Conservation (phyloP, 441 rosid genomes). For the Rhodomyrtus psidioides region DNA sequence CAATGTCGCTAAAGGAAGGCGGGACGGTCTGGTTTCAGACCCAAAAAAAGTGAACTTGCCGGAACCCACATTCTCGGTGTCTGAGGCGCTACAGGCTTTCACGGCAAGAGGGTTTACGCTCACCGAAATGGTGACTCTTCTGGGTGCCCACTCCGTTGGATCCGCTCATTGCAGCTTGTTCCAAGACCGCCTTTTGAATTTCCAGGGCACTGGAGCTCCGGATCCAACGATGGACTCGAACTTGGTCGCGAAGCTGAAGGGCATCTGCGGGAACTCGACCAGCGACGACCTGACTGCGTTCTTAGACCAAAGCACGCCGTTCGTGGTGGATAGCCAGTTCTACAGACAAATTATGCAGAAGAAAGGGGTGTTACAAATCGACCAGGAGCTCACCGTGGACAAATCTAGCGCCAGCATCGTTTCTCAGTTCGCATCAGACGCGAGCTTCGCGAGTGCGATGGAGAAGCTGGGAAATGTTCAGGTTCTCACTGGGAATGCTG, state of each 20-base stretch:
- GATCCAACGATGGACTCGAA: constrained; percentile 44
- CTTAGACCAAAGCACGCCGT: constrained; percentile 48
- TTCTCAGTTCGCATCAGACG: constrained; percentile 31
- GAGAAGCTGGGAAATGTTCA: constrained; percentile 33
- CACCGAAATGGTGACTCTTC: constrained; percentile 50
- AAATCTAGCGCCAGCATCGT: constrained; percentile 29
- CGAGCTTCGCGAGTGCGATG: constrained; percentile 35
- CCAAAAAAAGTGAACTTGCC: constrained; percentile 32
- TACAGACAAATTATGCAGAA: constrained; percentile 32
- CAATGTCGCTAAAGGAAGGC: constrained; percentile 46
- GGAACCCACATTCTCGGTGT: constrained; percentile 28
- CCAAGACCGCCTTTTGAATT: constrained; percentile 26
- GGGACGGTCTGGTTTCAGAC: constrained; percentile 45
- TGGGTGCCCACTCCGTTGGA: constrained; percentile 70
- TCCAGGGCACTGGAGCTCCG: constrained; percentile 17
- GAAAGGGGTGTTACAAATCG: constrained; percentile 56
- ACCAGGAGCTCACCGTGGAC: constrained; percentile 40
- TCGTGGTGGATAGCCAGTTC: constrained; percentile 39
- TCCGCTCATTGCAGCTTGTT: constrained; percentile 57
- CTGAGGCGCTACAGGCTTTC: constrained; percentile 32
- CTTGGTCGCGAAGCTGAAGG: constrained; percentile 30
- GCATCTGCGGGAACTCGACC: constrained; percentile 22
- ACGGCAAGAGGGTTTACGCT: constrained; percentile 24
- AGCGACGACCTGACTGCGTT: constrained; percentile 27
- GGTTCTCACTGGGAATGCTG: constrained; percentile 35